phyloP scores from a whole-genome alignment of 148 eudicot genomes.

The Drosera capensis region DNA sequence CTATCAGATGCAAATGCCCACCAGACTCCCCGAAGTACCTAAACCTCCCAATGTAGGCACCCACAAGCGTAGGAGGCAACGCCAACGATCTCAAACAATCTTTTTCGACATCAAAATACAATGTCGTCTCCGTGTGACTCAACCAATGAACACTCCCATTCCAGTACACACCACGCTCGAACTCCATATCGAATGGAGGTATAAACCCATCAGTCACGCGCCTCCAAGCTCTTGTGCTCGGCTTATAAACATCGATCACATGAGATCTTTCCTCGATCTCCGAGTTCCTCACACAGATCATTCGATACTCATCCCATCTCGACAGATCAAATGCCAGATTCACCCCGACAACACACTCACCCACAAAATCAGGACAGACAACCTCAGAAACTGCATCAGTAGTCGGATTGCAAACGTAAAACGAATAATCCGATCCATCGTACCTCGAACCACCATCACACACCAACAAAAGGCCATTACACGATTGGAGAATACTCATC shows the following conservation, averaged over 20 bases:
- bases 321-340: constrained; percentile 36
- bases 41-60: constrained; percentile 15
- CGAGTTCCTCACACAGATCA: constrained; percentile 10
- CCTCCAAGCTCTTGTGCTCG: constrained; percentile 17
- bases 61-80: constrained; percentile 11
- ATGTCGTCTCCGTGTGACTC: constrained; percentile 12
- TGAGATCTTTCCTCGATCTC: not conserved
- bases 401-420: constrained; percentile 25
- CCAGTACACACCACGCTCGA: constrained; percentile 33
- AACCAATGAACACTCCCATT: constrained; percentile 39
- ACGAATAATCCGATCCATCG: not conserved
- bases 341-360: constrained; percentile 4
- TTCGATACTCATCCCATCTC: constrained; percentile 11
- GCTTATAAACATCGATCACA: constrained; percentile 17
- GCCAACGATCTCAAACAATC: constrained; percentile 11
- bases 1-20: constrained; percentile 35
- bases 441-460: constrained; percentile 4
- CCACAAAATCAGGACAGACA: constrained; percentile 1
- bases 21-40: constrained; percentile 36
- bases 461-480: constrained; percentile 35
- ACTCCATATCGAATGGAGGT: constrained; percentile 19
- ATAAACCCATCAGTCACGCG: constrained; percentile 2
- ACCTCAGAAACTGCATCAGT: constrained; percentile 8
- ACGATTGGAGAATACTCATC: constrained; percentile 20
- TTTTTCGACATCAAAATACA: constrained; percentile 19